Conservation (phyloP, 257 asterid species). For the Ligustrum vulgare region DNA sequence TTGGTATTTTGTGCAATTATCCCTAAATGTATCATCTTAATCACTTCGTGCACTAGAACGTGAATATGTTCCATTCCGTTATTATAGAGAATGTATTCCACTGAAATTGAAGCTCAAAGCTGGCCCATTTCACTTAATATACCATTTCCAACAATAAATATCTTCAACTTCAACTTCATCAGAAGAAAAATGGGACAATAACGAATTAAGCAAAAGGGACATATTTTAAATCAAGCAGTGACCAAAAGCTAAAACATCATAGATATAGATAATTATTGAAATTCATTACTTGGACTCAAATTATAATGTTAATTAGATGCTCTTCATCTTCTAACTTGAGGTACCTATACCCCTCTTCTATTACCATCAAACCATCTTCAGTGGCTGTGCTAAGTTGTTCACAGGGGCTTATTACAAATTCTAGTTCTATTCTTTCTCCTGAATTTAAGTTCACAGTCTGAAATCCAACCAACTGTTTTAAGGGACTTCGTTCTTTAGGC, state of each 20-base stretch:
- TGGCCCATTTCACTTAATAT: no score
- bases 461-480: slow-evolving; percentile 67
- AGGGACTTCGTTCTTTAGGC: slow-evolving; percentile 25
- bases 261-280: background rate
- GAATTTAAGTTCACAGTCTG: slow-evolving; percentile 51
- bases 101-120: no score
- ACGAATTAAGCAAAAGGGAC: background rate
- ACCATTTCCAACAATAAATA: no score
- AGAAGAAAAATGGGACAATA: background rate
- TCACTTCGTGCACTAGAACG: no score
- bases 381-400: slow-evolving; percentile 63
- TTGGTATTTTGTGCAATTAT: no score
- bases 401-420: slow-evolving; percentile 64
- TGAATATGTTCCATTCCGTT: no score
- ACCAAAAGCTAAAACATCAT: background rate
- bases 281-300: slow-evolving; percentile 25
- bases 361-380: slow-evolving; percentile 68
- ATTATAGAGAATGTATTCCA: no score
- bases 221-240: background rate
- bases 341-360: slow-evolving; percentile 60
- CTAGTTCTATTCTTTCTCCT: slow-evolving; percentile 40
- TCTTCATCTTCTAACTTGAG: slow-evolving; percentile 59
- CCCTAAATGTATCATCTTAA: no score
- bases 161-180: background rate
- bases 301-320: slow-evolving; percentile 44